A percentile compares a stretch with the other conserved stretches of the same genome.
Conservation (phyloP, 2,329 filamentous ascomycete species). For the Pestalotiopsis sp. region DNA sequence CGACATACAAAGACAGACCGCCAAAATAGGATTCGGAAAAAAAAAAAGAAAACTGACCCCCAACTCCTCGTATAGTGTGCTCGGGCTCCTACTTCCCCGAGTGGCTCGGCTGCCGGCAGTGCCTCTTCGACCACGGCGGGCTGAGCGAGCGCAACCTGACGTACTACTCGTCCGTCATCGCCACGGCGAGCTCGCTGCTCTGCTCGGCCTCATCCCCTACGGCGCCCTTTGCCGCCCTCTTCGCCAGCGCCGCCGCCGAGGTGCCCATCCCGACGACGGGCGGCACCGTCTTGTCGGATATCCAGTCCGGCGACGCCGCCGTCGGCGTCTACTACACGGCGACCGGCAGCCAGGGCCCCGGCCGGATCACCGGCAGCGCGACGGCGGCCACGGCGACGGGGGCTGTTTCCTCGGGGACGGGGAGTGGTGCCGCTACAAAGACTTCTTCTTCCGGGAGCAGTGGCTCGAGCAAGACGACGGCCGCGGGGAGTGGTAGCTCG, state of each 20-base stretch:
- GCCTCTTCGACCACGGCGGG: slow-evolving; percentile 41
- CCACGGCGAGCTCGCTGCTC: slow-evolving; percentile 33
- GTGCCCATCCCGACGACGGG: slow-evolving; percentile 31
- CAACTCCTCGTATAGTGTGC: slow-evolving; percentile 28
- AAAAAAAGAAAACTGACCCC: not conserved
- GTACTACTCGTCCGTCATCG: slow-evolving; percentile 36
- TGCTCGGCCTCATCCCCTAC: slow-evolving; percentile 39
- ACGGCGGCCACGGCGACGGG: slow-evolving; percentile 34
- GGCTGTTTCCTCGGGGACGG: slow-evolving; percentile 8
- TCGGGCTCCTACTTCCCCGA: slow-evolving; percentile 43
- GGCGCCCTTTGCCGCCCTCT: slow-evolving; percentile 35
- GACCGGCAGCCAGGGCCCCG: slow-evolving; percentile 38
- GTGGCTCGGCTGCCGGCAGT: slow-evolving; percentile 43
- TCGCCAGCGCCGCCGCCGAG: slow-evolving; percentile 28
- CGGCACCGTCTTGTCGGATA: slow-evolving; percentile 32
- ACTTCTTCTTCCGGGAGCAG: not conserved
- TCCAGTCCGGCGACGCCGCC: slow-evolving; percentile 37
- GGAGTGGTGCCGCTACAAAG: not conserved
- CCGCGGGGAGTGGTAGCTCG: slow-evolving; percentile 8
- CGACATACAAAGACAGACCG: no score
- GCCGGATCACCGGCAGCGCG: slow-evolving; percentile 42
- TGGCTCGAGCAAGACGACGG: not conserved
- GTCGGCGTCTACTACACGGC: slow-evolving; percentile 45
- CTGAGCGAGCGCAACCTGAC: slow-evolving; percentile 35
- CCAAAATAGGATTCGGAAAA: no score